Conservation (phyloP, 345 rosid species). For the Microthlaspi erraticum region DNA sequence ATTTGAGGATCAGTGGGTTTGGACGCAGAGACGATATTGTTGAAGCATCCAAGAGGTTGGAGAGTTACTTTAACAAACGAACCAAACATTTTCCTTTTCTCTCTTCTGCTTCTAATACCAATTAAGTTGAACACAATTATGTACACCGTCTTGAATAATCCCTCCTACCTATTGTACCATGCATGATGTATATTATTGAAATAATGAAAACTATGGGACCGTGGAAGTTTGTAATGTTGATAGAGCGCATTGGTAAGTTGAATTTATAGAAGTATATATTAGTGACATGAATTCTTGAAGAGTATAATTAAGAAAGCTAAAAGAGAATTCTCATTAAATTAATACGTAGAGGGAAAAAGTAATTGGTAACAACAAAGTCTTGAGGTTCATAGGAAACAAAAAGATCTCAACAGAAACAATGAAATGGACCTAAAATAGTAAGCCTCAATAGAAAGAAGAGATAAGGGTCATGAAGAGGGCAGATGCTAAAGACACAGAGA, state of each 20-base stretch:
- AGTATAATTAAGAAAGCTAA: background rate
- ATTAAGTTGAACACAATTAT: constrained; percentile 14
- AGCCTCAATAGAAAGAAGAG: constrained; percentile 30
- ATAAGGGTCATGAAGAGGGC: constrained; percentile 22
- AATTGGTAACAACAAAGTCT: constrained; percentile 8
- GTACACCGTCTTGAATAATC: constrained; percentile 6
- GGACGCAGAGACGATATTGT: constrained; percentile 54
- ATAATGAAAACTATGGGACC: constrained; percentile 15
- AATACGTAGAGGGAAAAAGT: constrained; percentile 4
- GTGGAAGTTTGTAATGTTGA: background rate
- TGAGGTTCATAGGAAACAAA: background rate
- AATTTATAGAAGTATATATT: too few species aligned
- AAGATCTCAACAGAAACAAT: background rate
- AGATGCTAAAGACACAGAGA: constrained; percentile 19
- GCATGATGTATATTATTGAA: constrained; percentile 30
- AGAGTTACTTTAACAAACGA: constrained; percentile 21
- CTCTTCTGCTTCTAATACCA: constrained; percentile 25
- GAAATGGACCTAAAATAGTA: constrained; percentile 1
- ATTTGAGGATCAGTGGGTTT: constrained; percentile 74
- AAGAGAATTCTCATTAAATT: constrained; percentile 1
- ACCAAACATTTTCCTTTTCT: constrained; percentile 34
- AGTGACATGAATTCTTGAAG: too few species aligned
- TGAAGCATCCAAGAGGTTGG: constrained; percentile 70
- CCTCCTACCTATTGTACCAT: constrained; percentile 7
- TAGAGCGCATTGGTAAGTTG: too few species aligned